A percentile compares a stretch with the other conserved stretches of the same genome.
phyloP scores from a whole-genome alignment of 768 basidiomycete species.

The Lactarius akahatsu region DNA sequence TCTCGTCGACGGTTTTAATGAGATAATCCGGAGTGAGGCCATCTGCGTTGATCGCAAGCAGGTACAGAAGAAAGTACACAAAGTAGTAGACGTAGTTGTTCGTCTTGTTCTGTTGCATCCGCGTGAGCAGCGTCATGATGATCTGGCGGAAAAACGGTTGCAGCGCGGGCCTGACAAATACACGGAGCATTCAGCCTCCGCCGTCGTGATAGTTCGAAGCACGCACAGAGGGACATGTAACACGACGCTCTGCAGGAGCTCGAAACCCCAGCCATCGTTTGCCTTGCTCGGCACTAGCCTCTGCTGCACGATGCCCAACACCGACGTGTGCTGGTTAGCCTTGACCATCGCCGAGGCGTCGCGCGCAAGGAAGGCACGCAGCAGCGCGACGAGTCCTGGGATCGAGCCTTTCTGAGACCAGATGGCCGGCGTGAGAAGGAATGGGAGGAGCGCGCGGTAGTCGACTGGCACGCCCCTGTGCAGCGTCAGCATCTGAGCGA shows the following conservation, averaged over 20 bases:
- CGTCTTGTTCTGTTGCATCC: slow-evolving; percentile 87
- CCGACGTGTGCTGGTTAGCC: slow-evolving; percentile 67
- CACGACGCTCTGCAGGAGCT: slow-evolving; percentile 78
- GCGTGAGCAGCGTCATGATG: slow-evolving; percentile 74
- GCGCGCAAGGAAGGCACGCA: slow-evolving; percentile 78
- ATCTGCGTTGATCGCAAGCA: slow-evolving; percentile 70
- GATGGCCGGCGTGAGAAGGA: slow-evolving; percentile 77
- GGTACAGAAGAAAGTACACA: slow-evolving; percentile 72
- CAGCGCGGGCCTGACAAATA: slow-evolving; percentile 51
- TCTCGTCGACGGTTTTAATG: slow-evolving; percentile 72
- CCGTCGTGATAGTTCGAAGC: neutral
- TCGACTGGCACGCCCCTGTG: slow-evolving; percentile 70
- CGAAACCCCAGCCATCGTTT: slow-evolving; percentile 91
- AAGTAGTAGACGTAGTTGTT: slow-evolving; percentile 85
- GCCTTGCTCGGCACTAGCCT: slow-evolving; percentile 82
- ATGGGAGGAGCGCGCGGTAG: slow-evolving; percentile 77
- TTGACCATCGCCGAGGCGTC: slow-evolving; percentile 67
- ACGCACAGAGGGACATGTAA: slow-evolving; percentile 74
- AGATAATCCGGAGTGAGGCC: slow-evolving; percentile 78
- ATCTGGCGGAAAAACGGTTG: slow-evolving; percentile 72
- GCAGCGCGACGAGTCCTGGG: slow-evolving; percentile 85
- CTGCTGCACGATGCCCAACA: slow-evolving; percentile 89
- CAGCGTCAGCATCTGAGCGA: slow-evolving; percentile 91
- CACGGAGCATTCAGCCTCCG: slow-evolving; percentile 5
- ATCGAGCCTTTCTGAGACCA: slow-evolving; percentile 97